Evolutionary conservation across 2,329 filamentous ascomycete species (phyloP), one percentile per base, ranked within the genome.

Genomic region (Rhynchosporium secalis): DNA sequence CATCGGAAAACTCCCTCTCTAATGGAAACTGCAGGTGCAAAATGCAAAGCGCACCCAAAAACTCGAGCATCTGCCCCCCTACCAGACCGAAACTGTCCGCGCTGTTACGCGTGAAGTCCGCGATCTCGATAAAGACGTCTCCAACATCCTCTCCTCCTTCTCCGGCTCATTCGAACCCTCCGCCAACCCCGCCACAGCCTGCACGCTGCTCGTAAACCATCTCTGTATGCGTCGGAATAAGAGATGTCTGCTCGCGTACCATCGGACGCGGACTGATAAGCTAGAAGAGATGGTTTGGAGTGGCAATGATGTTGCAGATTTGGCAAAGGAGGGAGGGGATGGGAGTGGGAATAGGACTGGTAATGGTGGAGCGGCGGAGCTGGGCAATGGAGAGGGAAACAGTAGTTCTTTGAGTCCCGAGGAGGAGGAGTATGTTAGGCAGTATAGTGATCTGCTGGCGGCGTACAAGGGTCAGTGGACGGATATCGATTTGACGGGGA

Each of bases 381-480:
- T 74, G n/a, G 74, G 76, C 3, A 77, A 77, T 62, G 78, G 77
- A 9, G 81, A 85, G 60, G 79, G 77, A 33, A 79, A 78, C 28
- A 86, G 86, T 63, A 94, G 88, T 78, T 94, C 90, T 71, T 79
- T 98, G 63, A 96, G 92, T 71, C 93, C 95, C 0, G 94, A 98
- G 74, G 95, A 99, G 75, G 93, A 97, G 75, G 95, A 98, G 71
- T 99, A 97, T 73, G 90, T 96, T 62, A 84, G 94, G 64, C 89
- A 93, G 72, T 99, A 97, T 73, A 88, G 89, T 67, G 93, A 99
- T 72, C 80, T 99, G 68, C 79, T 99, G 60, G 92, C 94, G n/a
- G 91, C 92, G 1, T 97, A 96, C 77, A 99, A 99, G 75, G 95
- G 95, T 0, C 92, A 96, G 72, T 99, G 94, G 94, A 98, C 94